Base-by-base conservation (phyloP, 2,329 filamentous ascomycete species). In the Xylaria sp. region DNA sequence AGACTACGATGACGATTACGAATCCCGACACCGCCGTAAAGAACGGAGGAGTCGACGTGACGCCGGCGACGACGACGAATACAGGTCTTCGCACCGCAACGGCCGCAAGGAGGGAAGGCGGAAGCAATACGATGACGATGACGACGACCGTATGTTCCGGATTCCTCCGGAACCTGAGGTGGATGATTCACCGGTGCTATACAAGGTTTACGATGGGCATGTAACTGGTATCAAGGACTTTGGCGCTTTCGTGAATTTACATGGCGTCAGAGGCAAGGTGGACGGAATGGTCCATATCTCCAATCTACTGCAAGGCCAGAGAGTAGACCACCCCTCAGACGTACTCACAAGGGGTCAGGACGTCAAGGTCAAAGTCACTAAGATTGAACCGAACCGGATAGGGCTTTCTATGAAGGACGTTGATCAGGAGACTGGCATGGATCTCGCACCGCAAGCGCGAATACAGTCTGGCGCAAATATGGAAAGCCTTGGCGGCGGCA, bases 371-470 rank as follows among this genome's bases (percentile, higher is more conserved):
- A 99, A 99, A 71, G 88, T 99, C 20, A 79, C 89, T 66, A 96
- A 90, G 68, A 87, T 96, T 48, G 90, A 97, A 67, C 88, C 89
- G 3, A 85, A 79, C 48, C 83, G 90, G 22, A 87, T 97, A 65
- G 92, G 92, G 0, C 76, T 99, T 5, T 96, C 92, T 0, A 97
- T 99, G 92, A 96, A 96, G 68, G 93, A 97, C 57, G 92, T 97
- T 16, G 93, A 99, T 64, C 94, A 99, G 71, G 82, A 84, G 24
- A 92, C 90, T 2, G 94, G 94, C 5, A 83, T 85, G 67, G 94
- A 99, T 67, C 76, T 96, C 38, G 85, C 88, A 24, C 91, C 92
- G 0, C 86, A 92, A 59, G 83, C 83, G 54, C 82, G 89, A 43
- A 84, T 97, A 66, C 87, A 89, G 24, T 94, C 93, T 1, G 94